These are phyloP conservation scores for Austroboletus niveus DNA, from an alignment of 1,284 basidiomycete species.

Conservation along the genomic window DNA sequence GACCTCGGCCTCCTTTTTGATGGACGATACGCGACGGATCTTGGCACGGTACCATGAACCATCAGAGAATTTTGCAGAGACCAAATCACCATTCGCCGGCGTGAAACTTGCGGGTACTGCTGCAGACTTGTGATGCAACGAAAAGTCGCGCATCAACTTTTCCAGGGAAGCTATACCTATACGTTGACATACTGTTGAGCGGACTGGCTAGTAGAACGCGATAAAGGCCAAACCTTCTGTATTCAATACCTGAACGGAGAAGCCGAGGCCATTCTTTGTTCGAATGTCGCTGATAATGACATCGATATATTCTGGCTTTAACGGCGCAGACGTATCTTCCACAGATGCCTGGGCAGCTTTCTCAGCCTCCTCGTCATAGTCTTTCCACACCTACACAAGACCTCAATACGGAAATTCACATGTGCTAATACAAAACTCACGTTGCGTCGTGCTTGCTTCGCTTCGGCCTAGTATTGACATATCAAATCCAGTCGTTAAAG, in stretches of 20 bases:
- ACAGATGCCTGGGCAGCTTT: slow-evolving; percentile 47
- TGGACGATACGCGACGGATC: slow-evolving; percentile 74
- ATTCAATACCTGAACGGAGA: slow-evolving; percentile 91
- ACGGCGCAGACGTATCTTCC: slow-evolving; percentile 48
- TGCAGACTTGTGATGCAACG: slow-evolving; percentile 74
- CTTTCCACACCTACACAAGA: slow-evolving; percentile 70
- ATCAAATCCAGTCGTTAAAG: slow-evolving; percentile 7
- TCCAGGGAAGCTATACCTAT: slow-evolving; percentile 85
- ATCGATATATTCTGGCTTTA: slow-evolving; percentile 86
- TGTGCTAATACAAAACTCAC: slow-evolving; percentile 43
- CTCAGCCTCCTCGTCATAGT: slow-evolving; percentile 71
- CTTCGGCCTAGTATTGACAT: slow-evolving; percentile 54
- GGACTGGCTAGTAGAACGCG: slow-evolving; percentile 1
- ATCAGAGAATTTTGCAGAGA: slow-evolving; percentile 89
- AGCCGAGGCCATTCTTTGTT: slow-evolving; percentile 70
- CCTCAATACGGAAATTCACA: background rate
- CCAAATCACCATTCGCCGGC: slow-evolving; percentile 84
- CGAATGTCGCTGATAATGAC: slow-evolving; percentile 90
- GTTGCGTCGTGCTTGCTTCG: slow-evolving; percentile 74
- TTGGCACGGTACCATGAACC: slow-evolving; percentile 93
- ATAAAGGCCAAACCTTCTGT: slow-evolving; percentile 63
- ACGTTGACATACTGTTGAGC: slow-evolving; percentile 2
- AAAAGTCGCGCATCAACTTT: slow-evolving; percentile 92
- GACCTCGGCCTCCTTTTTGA: slow-evolving; percentile 88
- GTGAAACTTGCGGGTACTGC: slow-evolving; percentile 62